A percentile compares a stretch with the other conserved stretches of the same genome.
Evolutionary conservation across 768 basidiomycete species (phyloP).

Genomic region (Boletus pseudo-olivaceus): DNA sequence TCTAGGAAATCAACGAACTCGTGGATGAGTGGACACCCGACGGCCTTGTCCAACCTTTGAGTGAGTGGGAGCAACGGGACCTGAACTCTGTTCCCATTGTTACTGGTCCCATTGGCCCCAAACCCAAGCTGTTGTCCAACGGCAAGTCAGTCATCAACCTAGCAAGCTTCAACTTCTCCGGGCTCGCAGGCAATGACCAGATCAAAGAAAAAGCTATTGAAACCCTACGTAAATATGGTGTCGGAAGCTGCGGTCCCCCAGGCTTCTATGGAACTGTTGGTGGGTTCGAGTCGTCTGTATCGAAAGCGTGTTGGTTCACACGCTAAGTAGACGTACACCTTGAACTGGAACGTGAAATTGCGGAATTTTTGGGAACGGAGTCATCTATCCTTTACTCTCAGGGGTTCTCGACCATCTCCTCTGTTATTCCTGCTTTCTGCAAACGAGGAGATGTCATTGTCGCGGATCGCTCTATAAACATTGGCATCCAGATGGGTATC

Average conservation of each 20-base stretch:
- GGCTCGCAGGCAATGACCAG: slow-evolving; percentile 81
- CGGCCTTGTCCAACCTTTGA: slow-evolving; percentile 65
- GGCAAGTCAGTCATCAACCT: slow-evolving; percentile 82
- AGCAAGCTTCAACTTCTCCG: slow-evolving; percentile 88
- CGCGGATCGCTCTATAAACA: slow-evolving; percentile 95
- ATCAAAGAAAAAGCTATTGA: slow-evolving; percentile 86
- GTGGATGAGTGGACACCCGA: slow-evolving; percentile 95
- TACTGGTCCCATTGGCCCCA: slow-evolving; percentile 75
- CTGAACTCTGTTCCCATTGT: slow-evolving; percentile 76
- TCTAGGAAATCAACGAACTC: slow-evolving; percentile 91
- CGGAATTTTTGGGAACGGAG: slow-evolving; percentile 88
- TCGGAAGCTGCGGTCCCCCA: slow-evolving; percentile 93
- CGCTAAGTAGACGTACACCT: slow-evolving; percentile 77
- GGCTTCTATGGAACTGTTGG: slow-evolving; percentile 97
- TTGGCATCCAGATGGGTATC: slow-evolving; percentile 93
- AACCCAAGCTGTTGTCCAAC: slow-evolving; percentile 68
- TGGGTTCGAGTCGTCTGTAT: slow-evolving; percentile 35
- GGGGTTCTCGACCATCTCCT: slow-evolving; percentile 86
- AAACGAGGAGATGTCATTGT: slow-evolving; percentile 98
- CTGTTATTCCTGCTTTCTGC: slow-evolving; percentile 95
- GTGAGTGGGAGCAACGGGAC: slow-evolving; percentile 57
- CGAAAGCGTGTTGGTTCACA: not conserved
- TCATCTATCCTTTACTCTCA: slow-evolving; percentile 91
- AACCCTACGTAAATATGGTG: slow-evolving; percentile 81
- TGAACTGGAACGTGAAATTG: slow-evolving; percentile 82